phyloP scores from a whole-genome alignment of 805 yeast species.

The Myxozyma nipponensis region DNA sequence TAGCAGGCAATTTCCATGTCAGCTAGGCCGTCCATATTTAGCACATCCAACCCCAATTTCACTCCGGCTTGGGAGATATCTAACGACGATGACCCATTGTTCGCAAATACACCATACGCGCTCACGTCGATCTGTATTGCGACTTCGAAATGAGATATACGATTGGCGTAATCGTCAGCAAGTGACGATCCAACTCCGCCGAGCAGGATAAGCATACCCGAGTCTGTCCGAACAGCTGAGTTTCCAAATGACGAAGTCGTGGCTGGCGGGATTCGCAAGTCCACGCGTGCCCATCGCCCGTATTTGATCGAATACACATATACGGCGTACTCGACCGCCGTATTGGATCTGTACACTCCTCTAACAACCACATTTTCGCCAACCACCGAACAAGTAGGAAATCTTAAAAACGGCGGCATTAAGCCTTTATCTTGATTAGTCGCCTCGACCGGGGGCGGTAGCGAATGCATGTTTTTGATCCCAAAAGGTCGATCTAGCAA shows the following conservation, averaged over 20 bases:
- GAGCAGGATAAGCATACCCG: slow-evolving; percentile 2
- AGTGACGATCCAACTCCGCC: slow-evolving; percentile 9
- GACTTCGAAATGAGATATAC: slow-evolving; percentile 8
- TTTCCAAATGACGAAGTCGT: slow-evolving; percentile 7
- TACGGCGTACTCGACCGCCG: slow-evolving; percentile 12
- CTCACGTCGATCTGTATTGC: slow-evolving; percentile 14
- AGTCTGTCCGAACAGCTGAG: slow-evolving; percentile 3
- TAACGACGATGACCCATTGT: neutral
- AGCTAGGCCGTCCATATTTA: slow-evolving; percentile 6
- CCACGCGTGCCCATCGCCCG: neutral
- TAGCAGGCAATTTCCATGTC: slow-evolving; percentile 21
- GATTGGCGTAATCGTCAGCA: slow-evolving; percentile 13
- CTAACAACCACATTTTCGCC: slow-evolving; percentile 14
- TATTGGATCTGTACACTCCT: slow-evolving; percentile 6
- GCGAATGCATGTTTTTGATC: neutral
- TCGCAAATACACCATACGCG: slow-evolving; percentile 11
- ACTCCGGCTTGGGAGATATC: slow-evolving; percentile 16
- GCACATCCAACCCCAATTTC: slow-evolving; percentile 4
- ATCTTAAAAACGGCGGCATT: slow-evolving; percentile 18
- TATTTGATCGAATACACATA: slow-evolving; percentile 3
- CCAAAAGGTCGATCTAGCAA: slow-evolving; percentile 4
- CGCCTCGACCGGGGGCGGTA: neutral
- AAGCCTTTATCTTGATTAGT: no score
- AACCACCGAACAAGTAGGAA: slow-evolving; percentile 19
- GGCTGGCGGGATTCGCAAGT: neutral